Evolutionary conservation across 2,329 filamentous ascomycete species (phyloP).

Genomic region (Chalara sp.): DNA sequence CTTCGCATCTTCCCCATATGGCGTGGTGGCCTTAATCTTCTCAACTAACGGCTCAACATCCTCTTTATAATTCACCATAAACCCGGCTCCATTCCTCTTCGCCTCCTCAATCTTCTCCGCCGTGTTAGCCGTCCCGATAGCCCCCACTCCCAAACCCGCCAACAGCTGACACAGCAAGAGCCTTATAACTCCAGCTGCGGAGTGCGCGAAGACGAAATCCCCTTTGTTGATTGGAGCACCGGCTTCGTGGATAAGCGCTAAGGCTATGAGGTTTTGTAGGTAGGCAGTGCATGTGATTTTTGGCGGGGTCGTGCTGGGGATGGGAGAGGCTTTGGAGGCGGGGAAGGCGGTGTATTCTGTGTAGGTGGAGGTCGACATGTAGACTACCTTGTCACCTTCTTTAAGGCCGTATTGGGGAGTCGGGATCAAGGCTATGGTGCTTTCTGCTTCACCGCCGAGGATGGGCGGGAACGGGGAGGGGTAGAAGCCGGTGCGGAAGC

Average conservation of each 20-base stretch:
- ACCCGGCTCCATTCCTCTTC: slow-evolving; percentile 61
- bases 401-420: slow-evolving; percentile 45
- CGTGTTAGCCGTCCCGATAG: slow-evolving; percentile 74
- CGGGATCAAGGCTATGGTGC: slow-evolving; percentile 57
- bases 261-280: slow-evolving; percentile 76
- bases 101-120: slow-evolving; percentile 67
- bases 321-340: slow-evolving; percentile 47
- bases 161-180: slow-evolving; percentile 71
- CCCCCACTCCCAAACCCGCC: slow-evolving; percentile 62
- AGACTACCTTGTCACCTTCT: slow-evolving; percentile 65
- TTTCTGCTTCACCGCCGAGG: slow-evolving; percentile 74
- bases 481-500: slow-evolving; percentile 85
- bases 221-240: slow-evolving; percentile 58
- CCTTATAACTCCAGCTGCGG: slow-evolving; percentile 78
- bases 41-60: slow-evolving; percentile 47
- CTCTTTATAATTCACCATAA: slow-evolving; percentile 60
- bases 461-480: slow-evolving; percentile 63
- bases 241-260: slow-evolving; percentile 72
- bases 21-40: slow-evolving; percentile 61
- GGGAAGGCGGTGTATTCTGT: slow-evolving; percentile 50
- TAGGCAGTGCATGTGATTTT: slow-evolving; percentile 61
- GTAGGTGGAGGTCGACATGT: slow-evolving; percentile 49
- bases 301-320: slow-evolving; percentile 56
- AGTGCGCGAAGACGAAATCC: slow-evolving; percentile 79
- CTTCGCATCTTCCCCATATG: slow-evolving; percentile 59